Percentiles rank a stretch among this genome's conserved stretches.
phyloP scores from a whole-genome alignment of 2,329 filamentous ascomycete species.

The Paracamarosporium sp. region DNA sequence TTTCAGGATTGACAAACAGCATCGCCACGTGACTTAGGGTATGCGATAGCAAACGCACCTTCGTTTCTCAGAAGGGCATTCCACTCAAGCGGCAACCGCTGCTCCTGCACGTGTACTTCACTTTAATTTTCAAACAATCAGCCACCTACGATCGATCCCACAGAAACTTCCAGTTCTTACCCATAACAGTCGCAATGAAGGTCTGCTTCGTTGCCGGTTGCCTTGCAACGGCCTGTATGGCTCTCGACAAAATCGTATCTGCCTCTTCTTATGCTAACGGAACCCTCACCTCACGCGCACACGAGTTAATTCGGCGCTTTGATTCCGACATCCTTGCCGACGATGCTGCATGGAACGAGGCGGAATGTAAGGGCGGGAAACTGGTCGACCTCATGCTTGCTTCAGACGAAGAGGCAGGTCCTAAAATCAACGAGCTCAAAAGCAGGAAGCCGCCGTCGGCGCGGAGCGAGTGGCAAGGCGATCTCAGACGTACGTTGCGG shows the following conservation, averaged over 20 bases:
- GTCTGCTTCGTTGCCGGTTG: not conserved
- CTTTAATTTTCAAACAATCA: too few species aligned
- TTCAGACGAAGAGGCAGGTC: not conserved
- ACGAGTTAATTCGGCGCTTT: not conserved
- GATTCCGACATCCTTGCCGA: not conserved
- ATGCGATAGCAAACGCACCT: too few species aligned
- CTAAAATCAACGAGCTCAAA: not conserved
- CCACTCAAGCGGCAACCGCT: too few species aligned
- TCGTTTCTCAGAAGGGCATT: too few species aligned
- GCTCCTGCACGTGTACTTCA: too few species aligned
- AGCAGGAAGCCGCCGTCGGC: conserved; percentile 20
- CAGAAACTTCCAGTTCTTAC: not conserved
- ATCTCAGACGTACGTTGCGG: conserved; percentile 12
- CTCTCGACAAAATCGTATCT: not conserved
- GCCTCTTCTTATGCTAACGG: not conserved
- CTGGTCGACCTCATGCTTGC: not conserved
- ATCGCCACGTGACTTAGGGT: too few species aligned
- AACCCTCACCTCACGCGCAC: not conserved
- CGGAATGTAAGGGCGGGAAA: not conserved
- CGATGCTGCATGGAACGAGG: not conserved
- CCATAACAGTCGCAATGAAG: not conserved
- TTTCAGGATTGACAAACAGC: too few species aligned
- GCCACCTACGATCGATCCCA: not conserved
- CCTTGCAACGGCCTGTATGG: not conserved
- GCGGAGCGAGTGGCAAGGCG: conserved; percentile 20